A percentile compares a stretch with the other conserved stretches of the same genome.
Conservation (phyloP, 2,329 filamentous ascomycete genomes). For the Diaporthe ampelina region DNA sequence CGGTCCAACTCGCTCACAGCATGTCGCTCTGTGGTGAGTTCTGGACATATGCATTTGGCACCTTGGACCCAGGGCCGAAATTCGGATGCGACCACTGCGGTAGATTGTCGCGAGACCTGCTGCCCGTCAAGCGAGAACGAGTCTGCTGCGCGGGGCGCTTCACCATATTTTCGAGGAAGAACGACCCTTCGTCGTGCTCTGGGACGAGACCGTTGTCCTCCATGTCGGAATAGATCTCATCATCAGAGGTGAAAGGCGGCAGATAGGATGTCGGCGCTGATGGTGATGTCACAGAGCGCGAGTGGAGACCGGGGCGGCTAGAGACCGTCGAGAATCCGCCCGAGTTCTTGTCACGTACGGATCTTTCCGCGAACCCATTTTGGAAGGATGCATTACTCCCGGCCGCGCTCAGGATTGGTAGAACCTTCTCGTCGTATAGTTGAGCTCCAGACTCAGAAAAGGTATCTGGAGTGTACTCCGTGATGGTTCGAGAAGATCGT, state of each 20-base stretch:
- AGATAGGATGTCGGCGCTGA: constrained; percentile 70
- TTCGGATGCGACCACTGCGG: constrained; percentile 32
- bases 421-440: constrained; percentile 92
- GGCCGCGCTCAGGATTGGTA: constrained; percentile 90
- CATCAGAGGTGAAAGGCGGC: constrained; percentile 76
- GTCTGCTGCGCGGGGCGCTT: constrained; percentile 70
- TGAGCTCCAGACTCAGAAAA: constrained; percentile 80
- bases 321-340: constrained; percentile 67
- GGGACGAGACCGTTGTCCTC: constrained; percentile 66
- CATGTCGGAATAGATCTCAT: constrained; percentile 86
- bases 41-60: constrained; percentile 52
- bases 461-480: constrained; percentile 74
- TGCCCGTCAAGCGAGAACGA: constrained; percentile 73
- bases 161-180: constrained; percentile 73
- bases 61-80: constrained; percentile 54
- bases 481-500: constrained; percentile 73
- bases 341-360: constrained; percentile 63
- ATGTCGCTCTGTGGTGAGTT: constrained; percentile 53
- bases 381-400: constrained; percentile 79
- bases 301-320: constrained; percentile 78
- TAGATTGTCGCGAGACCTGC: constrained; percentile 54
- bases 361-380: constrained; percentile 82
- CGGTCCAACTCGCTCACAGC: constrained; percentile 45
- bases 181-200: constrained; percentile 60
- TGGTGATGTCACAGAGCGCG: constrained; percentile 88